Evolutionary conservation across 495 filamentous ascomycete genomes (phyloP).

Genomic region (Podospora anserina): DNA sequence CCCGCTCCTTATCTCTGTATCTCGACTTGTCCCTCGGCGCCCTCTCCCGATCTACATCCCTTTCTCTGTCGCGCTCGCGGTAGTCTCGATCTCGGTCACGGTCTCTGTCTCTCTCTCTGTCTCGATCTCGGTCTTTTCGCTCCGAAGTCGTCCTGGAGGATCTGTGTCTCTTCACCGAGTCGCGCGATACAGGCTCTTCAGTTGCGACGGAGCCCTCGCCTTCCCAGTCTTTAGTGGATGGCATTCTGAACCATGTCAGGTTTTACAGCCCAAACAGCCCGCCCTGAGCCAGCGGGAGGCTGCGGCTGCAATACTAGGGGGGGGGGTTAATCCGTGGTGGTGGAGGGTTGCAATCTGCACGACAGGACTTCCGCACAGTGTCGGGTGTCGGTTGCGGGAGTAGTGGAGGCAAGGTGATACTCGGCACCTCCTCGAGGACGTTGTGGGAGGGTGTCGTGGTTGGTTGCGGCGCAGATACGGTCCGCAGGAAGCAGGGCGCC

Average conservation of each 20-base stretch:
- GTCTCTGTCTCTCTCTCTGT: constrained; percentile 30
- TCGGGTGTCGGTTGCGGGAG: constrained; percentile 2
- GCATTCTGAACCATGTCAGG: constrained; percentile 44
- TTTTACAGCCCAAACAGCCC: constrained; percentile 25
- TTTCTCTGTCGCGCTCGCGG: constrained; percentile 24
- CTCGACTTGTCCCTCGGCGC: constrained; percentile 20
- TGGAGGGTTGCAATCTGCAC: not conserved
- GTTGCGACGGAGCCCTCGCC: constrained; percentile 29
- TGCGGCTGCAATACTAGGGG: constrained; percentile 14
- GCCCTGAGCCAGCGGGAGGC: constrained; percentile 25
- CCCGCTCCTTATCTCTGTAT: constrained; percentile 18
- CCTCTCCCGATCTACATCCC: constrained; percentile 27
- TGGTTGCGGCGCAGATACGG: constrained; percentile 10
- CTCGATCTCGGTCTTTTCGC: constrained; percentile 32
- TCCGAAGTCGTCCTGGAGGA: constrained; percentile 27
- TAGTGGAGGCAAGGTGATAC: not conserved
- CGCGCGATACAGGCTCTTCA: constrained; percentile 36
- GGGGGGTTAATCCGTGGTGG: not conserved
- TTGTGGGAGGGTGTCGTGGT: constrained; percentile 6
- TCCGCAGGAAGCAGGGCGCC: not conserved
- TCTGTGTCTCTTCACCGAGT: constrained; percentile 42
- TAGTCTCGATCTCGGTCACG: constrained; percentile 28
- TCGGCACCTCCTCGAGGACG: not conserved
- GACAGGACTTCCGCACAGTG: constrained; percentile 12
- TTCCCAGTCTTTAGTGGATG: constrained; percentile 45